A percentile compares a stretch with the other conserved stretches of the same genome.
Conservation (phyloP, 148 eudicot species). For the Vaccinium macrocarpon region DNA sequence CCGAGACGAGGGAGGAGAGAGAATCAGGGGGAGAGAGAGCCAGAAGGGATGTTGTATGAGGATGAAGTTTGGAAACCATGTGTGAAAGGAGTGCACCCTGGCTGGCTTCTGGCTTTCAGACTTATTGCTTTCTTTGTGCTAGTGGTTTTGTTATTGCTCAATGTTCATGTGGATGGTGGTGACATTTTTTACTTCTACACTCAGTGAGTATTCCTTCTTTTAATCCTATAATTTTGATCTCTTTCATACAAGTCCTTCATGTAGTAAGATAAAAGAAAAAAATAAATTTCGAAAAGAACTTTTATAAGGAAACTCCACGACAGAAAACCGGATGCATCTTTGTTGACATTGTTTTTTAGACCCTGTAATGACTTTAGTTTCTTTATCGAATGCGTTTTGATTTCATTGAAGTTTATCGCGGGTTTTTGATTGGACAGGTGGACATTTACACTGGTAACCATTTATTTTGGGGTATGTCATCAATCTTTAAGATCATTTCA, state of each 20-base stretch:
- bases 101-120: constrained; percentile 67
- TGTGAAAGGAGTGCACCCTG: constrained; percentile 70
- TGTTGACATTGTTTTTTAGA: background rate
- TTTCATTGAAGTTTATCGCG: background rate
- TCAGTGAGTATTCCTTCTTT: constrained; percentile 50
- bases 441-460: constrained; percentile 77
- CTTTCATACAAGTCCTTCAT: background rate
- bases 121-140: constrained; percentile 63
- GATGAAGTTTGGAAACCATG: constrained; percentile 88
- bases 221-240: background rate
- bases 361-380: background rate
- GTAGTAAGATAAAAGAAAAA: background rate
- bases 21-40: constrained; percentile 14
- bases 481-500: background rate
- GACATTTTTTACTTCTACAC: constrained; percentile 74
- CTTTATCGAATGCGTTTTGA: background rate
- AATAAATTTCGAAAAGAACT: background rate
- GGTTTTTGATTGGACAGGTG: constrained; percentile 65
- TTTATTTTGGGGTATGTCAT: constrained; percentile 78
- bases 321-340: no score
- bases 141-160: constrained; percentile 50
- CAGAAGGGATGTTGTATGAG: constrained; percentile 48
- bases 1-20: constrained; percentile 5
- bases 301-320: background rate
- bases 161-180: constrained; percentile 61